phyloP scores from a whole-genome alignment of 345 rosid species.

The Arabidopsis suecica region DNA sequence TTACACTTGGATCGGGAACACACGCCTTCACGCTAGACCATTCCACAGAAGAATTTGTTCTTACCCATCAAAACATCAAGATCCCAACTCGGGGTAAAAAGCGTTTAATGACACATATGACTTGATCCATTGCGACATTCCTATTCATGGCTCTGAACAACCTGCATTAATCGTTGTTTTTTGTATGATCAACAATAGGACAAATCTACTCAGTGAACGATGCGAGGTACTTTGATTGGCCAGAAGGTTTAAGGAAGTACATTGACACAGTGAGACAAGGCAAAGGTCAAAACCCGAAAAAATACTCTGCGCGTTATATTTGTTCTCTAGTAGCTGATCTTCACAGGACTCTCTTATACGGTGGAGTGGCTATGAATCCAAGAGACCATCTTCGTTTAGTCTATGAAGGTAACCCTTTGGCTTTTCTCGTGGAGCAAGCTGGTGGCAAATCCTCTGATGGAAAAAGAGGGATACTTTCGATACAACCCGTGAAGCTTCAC shows the following conservation, averaged over 20 bases:
- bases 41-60: slow-evolving; percentile 85
- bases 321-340: slow-evolving; percentile 95
- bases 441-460: slow-evolving; percentile 95
- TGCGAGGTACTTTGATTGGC: slow-evolving; percentile 96
- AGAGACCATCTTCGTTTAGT: slow-evolving; percentile 93
- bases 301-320: slow-evolving; percentile 91
- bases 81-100: slow-evolving; percentile 83
- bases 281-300: slow-evolving; percentile 85
- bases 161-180: slow-evolving; percentile 3
- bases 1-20: slow-evolving; percentile 89
- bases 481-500: slow-evolving; percentile 86
- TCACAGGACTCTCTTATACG: slow-evolving; percentile 85
- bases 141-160: not conserved
- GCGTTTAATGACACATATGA: not conserved
- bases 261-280: slow-evolving; percentile 89
- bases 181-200: slow-evolving; percentile 51
- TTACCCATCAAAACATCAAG: slow-evolving; percentile 74
- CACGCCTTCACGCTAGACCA: slow-evolving; percentile 90
- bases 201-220: slow-evolving; percentile 95
- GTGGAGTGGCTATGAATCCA: slow-evolving; percentile 94
- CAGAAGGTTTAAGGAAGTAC: slow-evolving; percentile 78
- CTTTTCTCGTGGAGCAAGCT: slow-evolving; percentile 85
- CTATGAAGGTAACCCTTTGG: slow-evolving; percentile 91
- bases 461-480: slow-evolving; percentile 67
- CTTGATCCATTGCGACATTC: slow-evolving; percentile 18